Percentiles rank a stretch among this genome's conserved stretches.
phyloP scores from a whole-genome alignment of 768 basidiomycete species.

The Mycena galericulata region DNA sequence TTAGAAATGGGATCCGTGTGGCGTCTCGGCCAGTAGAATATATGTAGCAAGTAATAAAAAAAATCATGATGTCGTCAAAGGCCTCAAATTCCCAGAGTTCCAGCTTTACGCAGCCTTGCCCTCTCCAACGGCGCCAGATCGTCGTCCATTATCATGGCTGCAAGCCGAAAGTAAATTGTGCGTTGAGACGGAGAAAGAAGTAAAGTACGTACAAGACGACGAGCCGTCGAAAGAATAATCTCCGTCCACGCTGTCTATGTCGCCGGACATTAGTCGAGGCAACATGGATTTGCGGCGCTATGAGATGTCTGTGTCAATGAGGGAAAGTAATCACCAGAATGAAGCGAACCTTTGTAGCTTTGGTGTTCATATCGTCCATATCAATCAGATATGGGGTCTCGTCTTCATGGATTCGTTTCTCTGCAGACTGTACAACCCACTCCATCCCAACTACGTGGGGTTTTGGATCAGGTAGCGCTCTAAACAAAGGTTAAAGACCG shows the following conservation, averaged over 20 bases:
- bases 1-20: background rate
- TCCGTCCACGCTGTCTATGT: slow-evolving; percentile 44
- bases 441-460: slow-evolving; percentile 86
- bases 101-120: slow-evolving; percentile 63
- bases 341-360: slow-evolving; percentile 64
- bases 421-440: slow-evolving; percentile 91
- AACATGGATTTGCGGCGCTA: slow-evolving; percentile 83
- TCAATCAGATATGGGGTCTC: slow-evolving; percentile 77
- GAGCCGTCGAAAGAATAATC: slow-evolving; percentile 61
- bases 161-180: slow-evolving; percentile 31
- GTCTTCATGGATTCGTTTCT: slow-evolving; percentile 71
- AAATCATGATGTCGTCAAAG: slow-evolving; percentile 24
- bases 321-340: background rate
- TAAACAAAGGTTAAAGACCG: background rate
- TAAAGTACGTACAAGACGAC: slow-evolving; percentile 53
- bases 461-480: slow-evolving; percentile 70
- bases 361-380: slow-evolving; percentile 68
- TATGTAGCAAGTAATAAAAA: slow-evolving; percentile 18
- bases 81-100: slow-evolving; percentile 8
- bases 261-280: slow-evolving; percentile 66
- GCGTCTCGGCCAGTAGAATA: background rate
- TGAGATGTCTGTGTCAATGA: slow-evolving; percentile 10
- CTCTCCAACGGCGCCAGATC: slow-evolving; percentile 77
- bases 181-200: background rate
- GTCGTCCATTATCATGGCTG: slow-evolving; percentile 62